Evolutionary conservation across 345 rosid genomes (phyloP).

Genomic region (Moricandia arvensis): DNA sequence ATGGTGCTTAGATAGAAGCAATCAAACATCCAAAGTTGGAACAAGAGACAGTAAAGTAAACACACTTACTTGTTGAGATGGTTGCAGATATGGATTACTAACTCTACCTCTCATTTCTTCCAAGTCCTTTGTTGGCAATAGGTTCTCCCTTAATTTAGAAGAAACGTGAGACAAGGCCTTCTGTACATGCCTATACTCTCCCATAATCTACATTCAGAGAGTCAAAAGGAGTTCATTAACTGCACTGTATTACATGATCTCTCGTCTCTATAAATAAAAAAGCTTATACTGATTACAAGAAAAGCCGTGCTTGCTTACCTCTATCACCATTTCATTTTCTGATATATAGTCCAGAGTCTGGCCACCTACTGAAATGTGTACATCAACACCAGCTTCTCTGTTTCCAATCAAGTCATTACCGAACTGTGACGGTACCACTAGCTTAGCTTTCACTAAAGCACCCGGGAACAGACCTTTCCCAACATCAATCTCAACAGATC

Average conservation of each 20-base stretch:
- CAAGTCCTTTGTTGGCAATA: conserved; percentile 39
- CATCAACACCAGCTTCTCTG: conserved; percentile 44
- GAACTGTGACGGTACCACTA: conserved; percentile 45
- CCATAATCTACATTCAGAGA: conserved; percentile 24
- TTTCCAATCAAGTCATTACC: conserved; percentile 28
- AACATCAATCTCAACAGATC: conserved; percentile 52
- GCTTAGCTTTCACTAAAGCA: conserved; percentile 48
- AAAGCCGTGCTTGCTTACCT: conserved; percentile 39
- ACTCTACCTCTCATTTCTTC: conserved; percentile 34
- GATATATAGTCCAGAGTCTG: conserved; percentile 31
- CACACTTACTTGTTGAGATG: conserved; percentile 40
- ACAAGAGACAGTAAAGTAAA: conserved; percentile 6
- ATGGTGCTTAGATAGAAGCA: conserved; percentile 15
- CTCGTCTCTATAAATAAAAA: not conserved
- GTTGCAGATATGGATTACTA: conserved; percentile 30
- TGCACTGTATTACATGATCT: not conserved
- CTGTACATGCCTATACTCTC: conserved; percentile 34
- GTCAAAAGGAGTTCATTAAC: not conserved
- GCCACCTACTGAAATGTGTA: conserved; percentile 43
- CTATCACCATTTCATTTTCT: conserved; percentile 47
- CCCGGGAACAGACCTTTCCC: conserved; percentile 40
- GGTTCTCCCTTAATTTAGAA: conserved; percentile 26
- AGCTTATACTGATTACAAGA: no score
- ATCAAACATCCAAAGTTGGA: conserved; percentile 1
- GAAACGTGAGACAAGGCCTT: conserved; percentile 25